Percentiles rank a stretch among this genome's conserved stretches.
These are phyloP conservation scores for Phoma sp. DNA, from an alignment of 2,329 filamentous ascomycete genomes.

Conservation along the genomic window DNA sequence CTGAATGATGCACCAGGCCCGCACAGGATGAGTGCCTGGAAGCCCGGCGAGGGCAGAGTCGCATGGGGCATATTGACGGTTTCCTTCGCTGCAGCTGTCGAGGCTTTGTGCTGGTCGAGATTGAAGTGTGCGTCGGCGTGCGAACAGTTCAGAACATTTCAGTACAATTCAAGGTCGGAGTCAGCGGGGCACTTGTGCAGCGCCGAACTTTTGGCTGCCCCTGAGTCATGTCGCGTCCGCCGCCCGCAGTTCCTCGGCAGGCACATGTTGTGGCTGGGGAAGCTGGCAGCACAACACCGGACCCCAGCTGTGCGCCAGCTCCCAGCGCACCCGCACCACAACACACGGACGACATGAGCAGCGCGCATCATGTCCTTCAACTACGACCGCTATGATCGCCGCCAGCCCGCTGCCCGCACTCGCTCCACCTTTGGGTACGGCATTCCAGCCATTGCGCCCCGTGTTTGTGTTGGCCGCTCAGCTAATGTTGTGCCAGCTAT, in stretches of 20 bases:
- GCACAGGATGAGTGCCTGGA: slow-evolving; percentile 83
- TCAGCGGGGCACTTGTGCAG: neutral
- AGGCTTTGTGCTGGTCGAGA: neutral
- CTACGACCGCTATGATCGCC: slow-evolving; percentile 62
- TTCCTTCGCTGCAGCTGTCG: neutral
- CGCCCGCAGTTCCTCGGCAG: slow-evolving; percentile 9
- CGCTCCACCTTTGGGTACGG: slow-evolving; percentile 69
- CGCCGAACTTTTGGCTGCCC: neutral
- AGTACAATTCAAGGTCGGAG: neutral
- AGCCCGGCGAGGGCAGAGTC: slow-evolving; percentile 74
- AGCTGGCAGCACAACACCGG: neutral
- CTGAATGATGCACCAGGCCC: slow-evolving; percentile 82
- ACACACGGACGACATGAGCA: slow-evolving; percentile 27
- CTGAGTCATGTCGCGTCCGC: slow-evolving; percentile 7
- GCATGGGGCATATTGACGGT: slow-evolving; percentile 69
- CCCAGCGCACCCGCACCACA: slow-evolving; percentile 11
- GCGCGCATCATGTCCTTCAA: slow-evolving; percentile 43
- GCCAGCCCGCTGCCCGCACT: slow-evolving; percentile 62
- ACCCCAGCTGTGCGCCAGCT: neutral
- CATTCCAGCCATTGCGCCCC: neutral
- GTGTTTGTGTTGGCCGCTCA: too few relatives aligned
- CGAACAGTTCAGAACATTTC: neutral
- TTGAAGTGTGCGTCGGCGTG: neutral
- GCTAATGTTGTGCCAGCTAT: slow-evolving; percentile 10
- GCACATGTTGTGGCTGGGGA: neutral